phyloP scores from a whole-genome alignment of 495 filamentous ascomycete genomes.

The Trichocladium antarcticum region DNA sequence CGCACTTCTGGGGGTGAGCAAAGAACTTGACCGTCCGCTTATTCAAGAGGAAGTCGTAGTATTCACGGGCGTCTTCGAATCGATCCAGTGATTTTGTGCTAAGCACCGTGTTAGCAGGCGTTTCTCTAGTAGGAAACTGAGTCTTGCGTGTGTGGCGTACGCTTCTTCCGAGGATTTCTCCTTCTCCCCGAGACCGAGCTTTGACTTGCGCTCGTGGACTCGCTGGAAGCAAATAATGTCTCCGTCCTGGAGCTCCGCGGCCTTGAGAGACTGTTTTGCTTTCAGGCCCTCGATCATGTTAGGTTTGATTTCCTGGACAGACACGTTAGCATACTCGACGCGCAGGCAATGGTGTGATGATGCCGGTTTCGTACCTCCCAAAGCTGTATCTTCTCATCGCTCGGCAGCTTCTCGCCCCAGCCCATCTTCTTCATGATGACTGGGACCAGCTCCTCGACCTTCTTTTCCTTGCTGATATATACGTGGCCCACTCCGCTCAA shows the following conservation, averaged over 20 bases:
- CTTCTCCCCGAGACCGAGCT: conserved; percentile 20
- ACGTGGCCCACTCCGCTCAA: conserved; percentile 66
- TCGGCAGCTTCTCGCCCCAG: conserved; percentile 54
- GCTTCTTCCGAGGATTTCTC: conserved; percentile 22
- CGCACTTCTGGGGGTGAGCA: conserved; percentile 43
- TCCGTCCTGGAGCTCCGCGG: conserved; percentile 91
- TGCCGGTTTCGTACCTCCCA: conserved; percentile 53
- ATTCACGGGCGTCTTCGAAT: conserved; percentile 60
- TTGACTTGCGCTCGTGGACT: conserved; percentile 37
- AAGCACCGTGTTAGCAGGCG: background rate
- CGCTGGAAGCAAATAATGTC: conserved; percentile 94
- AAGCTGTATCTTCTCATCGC: conserved; percentile 49
- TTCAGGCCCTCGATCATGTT: conserved; percentile 95
- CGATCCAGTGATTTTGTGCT: conserved; percentile 28
- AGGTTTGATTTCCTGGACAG: conserved; percentile 77
- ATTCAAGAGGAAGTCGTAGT: conserved; percentile 86
- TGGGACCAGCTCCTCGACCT: conserved; percentile 73
- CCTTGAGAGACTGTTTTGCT: conserved; percentile 71
- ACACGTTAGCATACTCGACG: conserved; percentile 13
- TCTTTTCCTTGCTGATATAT: conserved; percentile 78
- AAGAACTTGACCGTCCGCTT: conserved; percentile 60
- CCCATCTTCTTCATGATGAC: conserved; percentile 73
- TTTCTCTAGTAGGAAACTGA: conserved; percentile 7
- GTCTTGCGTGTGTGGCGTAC: conserved; percentile 25
- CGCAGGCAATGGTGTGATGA: background rate